Base-by-base conservation (phyloP, 2,329 filamentous ascomycete species). In the Leptographium flavum region DNA sequence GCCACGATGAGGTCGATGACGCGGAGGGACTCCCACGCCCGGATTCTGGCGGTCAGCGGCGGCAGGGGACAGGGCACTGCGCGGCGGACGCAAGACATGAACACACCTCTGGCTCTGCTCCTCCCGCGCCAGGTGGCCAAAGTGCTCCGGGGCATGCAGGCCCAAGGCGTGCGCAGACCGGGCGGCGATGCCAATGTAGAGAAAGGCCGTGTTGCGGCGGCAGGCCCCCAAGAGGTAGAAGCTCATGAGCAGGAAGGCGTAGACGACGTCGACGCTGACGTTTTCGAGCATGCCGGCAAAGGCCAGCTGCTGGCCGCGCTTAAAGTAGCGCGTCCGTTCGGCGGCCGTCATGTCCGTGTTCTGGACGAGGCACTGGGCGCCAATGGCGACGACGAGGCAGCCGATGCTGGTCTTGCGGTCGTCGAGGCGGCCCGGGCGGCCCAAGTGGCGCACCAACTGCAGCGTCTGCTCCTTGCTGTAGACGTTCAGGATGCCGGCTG, bases 181-280 rank as follows among this genome's bases (percentile, higher is more conserved):
- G 0, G 70, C 63, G 1, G 75, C 74, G 14, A 79, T 68, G 0
- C 74, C 74, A 3, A 79, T 56, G 46, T 79, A 79, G 70, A 79
- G 76, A 43, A 76, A 79, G 0, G 74, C 75, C 1, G 74, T 65
- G 47, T 77, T 77, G 11, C 73, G 63, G 32, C 71, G 70, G 46
- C 74, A 78, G 8, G 70, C 70, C 0, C 72, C 72, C 6, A 75
- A 62, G 66, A 76, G 73, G 50, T 76, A 77, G 49, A 75, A 75
- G 0, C 72, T 65, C 68, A 78, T 71, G n/a, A 76, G 60, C 0
- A 75, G 55, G 49, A 75, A 77, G 0, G 62, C 59, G 10, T 69
- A 60, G 4, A 73, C 65, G 54, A 75, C 60, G 41, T 72, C 64
- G 15, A 75, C 56, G 30, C 68, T 74, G 0, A 71, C 71, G 46